These are phyloP conservation scores for Candida arabinofermentans DNA, from an alignment of 805 yeast genomes.

Conservation along the genomic window DNA sequence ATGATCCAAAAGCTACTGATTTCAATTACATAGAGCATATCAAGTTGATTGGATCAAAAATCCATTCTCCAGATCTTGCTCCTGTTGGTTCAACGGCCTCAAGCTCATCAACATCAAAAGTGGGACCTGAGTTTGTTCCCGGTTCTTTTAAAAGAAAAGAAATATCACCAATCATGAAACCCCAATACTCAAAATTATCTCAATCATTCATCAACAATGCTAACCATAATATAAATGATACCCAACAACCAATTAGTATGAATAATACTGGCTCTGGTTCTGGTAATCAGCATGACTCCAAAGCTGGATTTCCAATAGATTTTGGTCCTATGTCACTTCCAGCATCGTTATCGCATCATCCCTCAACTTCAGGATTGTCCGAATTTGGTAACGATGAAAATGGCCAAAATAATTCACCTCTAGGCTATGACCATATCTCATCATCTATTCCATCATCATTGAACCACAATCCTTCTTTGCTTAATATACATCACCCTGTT, in stretches of 20 bases:
- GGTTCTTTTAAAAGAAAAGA: conserved; percentile 21
- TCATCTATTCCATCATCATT: conserved; percentile 20
- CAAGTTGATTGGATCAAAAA: conserved; percentile 41
- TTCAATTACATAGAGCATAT: conserved; percentile 66
- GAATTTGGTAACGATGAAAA: conserved; percentile 9
- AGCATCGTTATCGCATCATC: conserved; percentile 3
- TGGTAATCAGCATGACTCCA: conserved; percentile 1
- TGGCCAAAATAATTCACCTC: conserved; percentile 16
- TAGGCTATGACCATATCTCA: conserved; percentile 20
- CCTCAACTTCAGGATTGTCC: conserved; percentile 9
- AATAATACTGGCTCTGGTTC: conserved; percentile 1
- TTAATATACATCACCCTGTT: conserved; percentile 8
- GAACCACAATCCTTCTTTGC: conserved; percentile 20
- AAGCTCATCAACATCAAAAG: conserved; percentile 6
- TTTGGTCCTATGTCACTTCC: conserved; percentile 17
- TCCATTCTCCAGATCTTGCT: conserved; percentile 5
- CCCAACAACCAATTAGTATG: background rate
- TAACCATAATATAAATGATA: background rate
- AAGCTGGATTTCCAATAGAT: conserved; percentile 13
- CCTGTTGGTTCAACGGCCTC: conserved; percentile 11
- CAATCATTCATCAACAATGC: conserved; percentile 20
- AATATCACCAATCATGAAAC: conserved; percentile 18
- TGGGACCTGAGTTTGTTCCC: background rate
- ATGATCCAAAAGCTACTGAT: conserved; percentile 48
- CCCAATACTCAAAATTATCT: conserved; percentile 26